These are phyloP conservation scores for Toxicodendron radicans DNA, from an alignment of 345 rosid species.

Conservation along the genomic window DNA sequence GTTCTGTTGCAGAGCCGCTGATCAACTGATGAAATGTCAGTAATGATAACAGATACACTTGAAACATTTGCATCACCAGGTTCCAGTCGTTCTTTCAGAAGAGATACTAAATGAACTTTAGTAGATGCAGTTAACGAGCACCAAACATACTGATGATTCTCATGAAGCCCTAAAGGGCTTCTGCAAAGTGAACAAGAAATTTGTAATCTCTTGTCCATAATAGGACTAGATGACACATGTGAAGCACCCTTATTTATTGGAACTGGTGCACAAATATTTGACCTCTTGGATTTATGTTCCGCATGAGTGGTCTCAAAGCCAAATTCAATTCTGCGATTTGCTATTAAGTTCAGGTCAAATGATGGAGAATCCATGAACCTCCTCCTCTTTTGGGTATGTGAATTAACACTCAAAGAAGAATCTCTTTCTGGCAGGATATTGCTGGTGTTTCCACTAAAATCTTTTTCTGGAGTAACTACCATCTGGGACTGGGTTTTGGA, in stretches of 20 bases:
- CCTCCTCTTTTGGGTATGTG: constrained; percentile 64
- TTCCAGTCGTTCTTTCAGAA: constrained; percentile 41
- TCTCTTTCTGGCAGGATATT: constrained; percentile 46
- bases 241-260: constrained; percentile 14
- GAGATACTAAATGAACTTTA: constrained; percentile 58
- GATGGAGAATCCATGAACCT: constrained; percentile 40
- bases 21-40: constrained; percentile 59
- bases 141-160: constrained; percentile 47
- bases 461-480: constrained; percentile 48
- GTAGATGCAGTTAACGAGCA: constrained; percentile 58
- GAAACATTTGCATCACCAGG: constrained; percentile 29
- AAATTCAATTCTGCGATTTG: constrained; percentile 54
- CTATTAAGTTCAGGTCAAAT: constrained; percentile 31
- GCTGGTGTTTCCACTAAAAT: constrained; percentile 29
- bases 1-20: constrained; percentile 41
- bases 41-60: constrained; percentile 53
- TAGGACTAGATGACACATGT: constrained; percentile 29
- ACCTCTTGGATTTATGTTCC: constrained; percentile 32
- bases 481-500: constrained; percentile 31
- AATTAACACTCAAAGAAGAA: constrained; percentile 58
- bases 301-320: constrained; percentile 33
- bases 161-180: constrained; percentile 62
- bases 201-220: constrained; percentile 42
- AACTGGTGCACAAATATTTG: constrained; percentile 12
- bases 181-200: constrained; percentile 70